Conservation (phyloP, 78 protist genomes). For the Blattamonas nauphoetae region DNA sequence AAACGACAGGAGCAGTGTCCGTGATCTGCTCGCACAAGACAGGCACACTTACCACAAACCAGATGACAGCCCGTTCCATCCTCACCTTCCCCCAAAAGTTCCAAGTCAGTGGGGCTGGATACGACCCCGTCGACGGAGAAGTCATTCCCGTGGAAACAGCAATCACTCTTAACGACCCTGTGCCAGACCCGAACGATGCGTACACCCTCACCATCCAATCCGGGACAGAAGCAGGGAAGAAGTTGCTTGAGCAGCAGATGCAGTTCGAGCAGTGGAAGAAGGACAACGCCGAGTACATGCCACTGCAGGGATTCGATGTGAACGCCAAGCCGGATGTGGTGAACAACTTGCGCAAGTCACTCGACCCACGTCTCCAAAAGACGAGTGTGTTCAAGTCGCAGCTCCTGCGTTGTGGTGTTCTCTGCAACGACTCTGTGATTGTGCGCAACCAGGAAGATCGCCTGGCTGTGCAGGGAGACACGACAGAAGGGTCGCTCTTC, state of each 20-base stretch:
- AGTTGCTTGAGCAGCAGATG: not conserved
- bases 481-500: not conserved
- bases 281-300: not conserved
- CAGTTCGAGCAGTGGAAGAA: not conserved
- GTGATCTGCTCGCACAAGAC: slow-evolving; percentile 92
- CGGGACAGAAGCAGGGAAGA: not conserved
- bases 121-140: not conserved
- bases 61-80: slow-evolving; percentile 51
- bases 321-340: no score
- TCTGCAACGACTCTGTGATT: not conserved
- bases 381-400: not conserved
- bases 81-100: not conserved
- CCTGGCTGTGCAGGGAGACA: not conserved
- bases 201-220: not conserved
- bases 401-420: not conserved
- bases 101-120: not conserved
- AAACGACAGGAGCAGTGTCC: slow-evolving; percentile 76
- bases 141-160: not conserved
- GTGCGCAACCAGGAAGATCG: not conserved
- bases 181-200: not conserved
- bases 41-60: slow-evolving; percentile 85
- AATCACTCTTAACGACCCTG: not conserved
- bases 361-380: no score
- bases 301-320: not conserved
- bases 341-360: no score